Base-by-base conservation (phyloP, 371 early-diverging fungal genomes). In the Umbelopsis sp. region DNA sequence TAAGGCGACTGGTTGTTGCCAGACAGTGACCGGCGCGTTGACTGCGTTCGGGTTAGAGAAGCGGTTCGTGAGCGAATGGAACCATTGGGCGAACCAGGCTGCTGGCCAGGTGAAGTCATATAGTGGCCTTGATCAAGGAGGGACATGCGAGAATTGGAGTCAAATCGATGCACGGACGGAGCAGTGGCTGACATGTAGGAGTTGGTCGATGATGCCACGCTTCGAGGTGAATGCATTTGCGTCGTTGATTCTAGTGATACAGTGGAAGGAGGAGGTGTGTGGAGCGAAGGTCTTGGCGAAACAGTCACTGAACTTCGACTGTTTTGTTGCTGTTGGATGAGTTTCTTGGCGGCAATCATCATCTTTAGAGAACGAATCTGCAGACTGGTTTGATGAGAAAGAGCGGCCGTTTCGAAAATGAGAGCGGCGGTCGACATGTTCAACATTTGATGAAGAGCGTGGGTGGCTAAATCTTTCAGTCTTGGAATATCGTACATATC, bases 351-450 rank as follows among this genome's bases (percentile, higher is more conserved):
- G 35, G 78, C 78, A 63, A 82, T 74, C 82, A 82, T 78, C 46
- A 83, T 79, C 50, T 83, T 74, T 22, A 87, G 44, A 5, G 87
- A 84, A 38, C 87, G 74, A 0, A 85, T 78, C 63, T 87, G 87
- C 16, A 87, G 75, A 6, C 83, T 80, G 62, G 76, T 82, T 44
- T 85, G 81, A 45, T 80, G 77, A 0, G 86, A 78, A 50, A 87
- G 70, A 3, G 82, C 81, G 0, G 87, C 87, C 0, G 82, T 80
- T 64, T 85, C 86, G 66, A 83, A 87, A 14, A 90, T 81, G 65
- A 86, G 65, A 0, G 87, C 86, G 12, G 91, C 90, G 1, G 86
- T 89, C 8, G 79, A 76, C 44, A 82, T 84, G 50, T 82, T 83
- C 32, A 89, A 78, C 65, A 82, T 79, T 66, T 84, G 86, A 66